Base-by-base conservation (phyloP, 1,139 yeast genomes). In the Kodamaea ohmeri region DNA sequence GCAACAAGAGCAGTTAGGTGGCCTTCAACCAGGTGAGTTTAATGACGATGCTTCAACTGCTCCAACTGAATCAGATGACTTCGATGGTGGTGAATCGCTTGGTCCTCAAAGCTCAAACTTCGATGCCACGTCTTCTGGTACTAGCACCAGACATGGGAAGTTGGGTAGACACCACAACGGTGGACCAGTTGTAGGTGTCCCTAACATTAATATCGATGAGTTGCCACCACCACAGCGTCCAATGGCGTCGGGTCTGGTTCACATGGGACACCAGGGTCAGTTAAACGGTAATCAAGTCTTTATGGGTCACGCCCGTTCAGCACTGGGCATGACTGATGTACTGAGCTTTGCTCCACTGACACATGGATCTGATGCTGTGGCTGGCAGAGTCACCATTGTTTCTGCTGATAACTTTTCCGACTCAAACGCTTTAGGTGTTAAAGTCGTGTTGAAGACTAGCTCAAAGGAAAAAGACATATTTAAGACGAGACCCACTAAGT, bases 401-500 rank as follows among this genome's bases (percentile, higher is more conserved):
- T 61, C 72, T 2, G 71, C 73, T 2, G 38, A 45, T 6, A 76
- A 76, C 3, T 57, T 61, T 35, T 30, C 33, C 12, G 27, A 30
- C 14, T 42, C 39, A 8, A 40, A 55, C 6, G 45, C 54, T 6
- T 53, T 80, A 34, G 79, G 72, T 42, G 70, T 83, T 26, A 80
- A 70, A 52, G 78, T 76, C 3, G 53, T 70, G 1, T 58, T 83
- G 49, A 67, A 74, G 36, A 72, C 80, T 12, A 56, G 71, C 4
- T 69, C 73, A 6, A 78, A 73, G 48, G 65, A 71, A 38, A 83
- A 78, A 53, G 83, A 73, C 36, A 52, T 90, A 30, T 73, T 71
- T 65, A 83, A 79, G 58, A 82, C 96, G 3, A 79, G 83, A 60
- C 56, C 72, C 16, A 55, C 68, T 40, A 88, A 85, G 61, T 49